These are phyloP conservation scores for Colletotrichum brevisporum DNA, from an alignment of 2,329 filamentous ascomycete species.

Conservation along the genomic window DNA sequence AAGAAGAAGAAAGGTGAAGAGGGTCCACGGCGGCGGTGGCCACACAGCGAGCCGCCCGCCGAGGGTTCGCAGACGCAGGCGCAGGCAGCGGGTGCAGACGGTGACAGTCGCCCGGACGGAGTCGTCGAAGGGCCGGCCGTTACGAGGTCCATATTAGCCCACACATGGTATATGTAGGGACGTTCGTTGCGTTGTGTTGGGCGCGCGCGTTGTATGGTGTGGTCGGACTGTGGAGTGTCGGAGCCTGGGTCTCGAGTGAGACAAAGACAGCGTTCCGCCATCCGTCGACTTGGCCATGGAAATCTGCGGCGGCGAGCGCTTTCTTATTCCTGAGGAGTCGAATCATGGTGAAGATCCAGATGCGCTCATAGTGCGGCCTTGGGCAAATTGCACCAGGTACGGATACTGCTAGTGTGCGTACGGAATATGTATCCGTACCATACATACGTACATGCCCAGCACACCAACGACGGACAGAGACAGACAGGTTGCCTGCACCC, in stretches of 20 bases:
- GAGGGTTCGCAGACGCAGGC: conserved; percentile 26
- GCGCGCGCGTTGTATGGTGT: no score
- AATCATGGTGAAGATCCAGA: conserved; percentile 39
- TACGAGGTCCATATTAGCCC: conserved; percentile 1
- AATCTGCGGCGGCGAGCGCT: conserved; percentile 37
- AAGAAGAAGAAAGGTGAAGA: conserved; percentile 33
- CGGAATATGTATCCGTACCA: neutral
- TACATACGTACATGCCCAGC: no score
- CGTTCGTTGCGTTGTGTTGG: conserved; percentile 11
- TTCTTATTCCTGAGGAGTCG: conserved; percentile 35
- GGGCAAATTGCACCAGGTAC: conserved; percentile 20
- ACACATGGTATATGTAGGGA: neutral
- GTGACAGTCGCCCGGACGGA: conserved; percentile 7
- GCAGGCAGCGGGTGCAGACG: conserved; percentile 3
- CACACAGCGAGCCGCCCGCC: conserved; percentile 27
- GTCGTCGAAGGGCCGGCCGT: conserved; percentile 26
- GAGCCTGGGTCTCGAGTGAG: conserved; percentile 7
- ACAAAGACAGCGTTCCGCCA: conserved; percentile 9
- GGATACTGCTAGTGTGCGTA: no score
- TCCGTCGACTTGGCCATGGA: conserved; percentile 29
- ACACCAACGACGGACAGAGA: neutral
- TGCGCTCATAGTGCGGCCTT: conserved; percentile 25
- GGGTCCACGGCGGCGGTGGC: conserved; percentile 16
- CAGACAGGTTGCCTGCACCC: neutral
- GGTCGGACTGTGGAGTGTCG: conserved; percentile 13